Conservation (phyloP, 2,329 filamentous ascomycete species). For the Sordariomycetes sp. region DNA sequence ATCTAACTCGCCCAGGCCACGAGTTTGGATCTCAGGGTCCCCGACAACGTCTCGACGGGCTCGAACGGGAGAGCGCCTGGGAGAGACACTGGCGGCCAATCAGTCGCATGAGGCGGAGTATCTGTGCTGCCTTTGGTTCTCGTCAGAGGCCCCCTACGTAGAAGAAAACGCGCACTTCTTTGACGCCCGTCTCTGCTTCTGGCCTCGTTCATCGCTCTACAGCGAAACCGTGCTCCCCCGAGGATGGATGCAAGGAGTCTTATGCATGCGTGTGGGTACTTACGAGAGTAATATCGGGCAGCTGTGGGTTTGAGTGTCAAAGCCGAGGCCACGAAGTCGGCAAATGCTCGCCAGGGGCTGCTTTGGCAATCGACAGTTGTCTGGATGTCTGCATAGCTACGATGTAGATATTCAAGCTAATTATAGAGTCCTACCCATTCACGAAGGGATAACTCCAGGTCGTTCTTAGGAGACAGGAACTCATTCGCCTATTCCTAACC, state of each 20-base stretch:
- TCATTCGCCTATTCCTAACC: not conserved
- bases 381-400: not conserved
- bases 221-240: constrained; percentile 16
- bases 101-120: constrained; percentile 10
- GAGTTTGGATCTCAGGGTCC: no score
- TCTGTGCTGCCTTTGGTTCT: constrained; percentile 9
- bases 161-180: constrained; percentile 14
- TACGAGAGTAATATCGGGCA: not conserved
- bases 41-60: no score
- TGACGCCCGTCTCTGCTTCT: constrained; percentile 26
- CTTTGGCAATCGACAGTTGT: not conserved
- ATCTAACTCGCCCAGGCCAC: no score
- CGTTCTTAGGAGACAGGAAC: not conserved
- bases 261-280: not conserved
- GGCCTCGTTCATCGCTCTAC: constrained; percentile 18
- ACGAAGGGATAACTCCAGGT: not conserved
- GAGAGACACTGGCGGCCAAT: constrained; percentile 19
- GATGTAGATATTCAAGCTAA: not conserved
- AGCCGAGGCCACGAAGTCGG: not conserved
- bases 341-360: not conserved
- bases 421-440: not conserved
- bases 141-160: constrained; percentile 7
- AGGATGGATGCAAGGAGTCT: not conserved
- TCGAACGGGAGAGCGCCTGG: no score
- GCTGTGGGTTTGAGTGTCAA: not conserved